Evolutionary conservation across 192 early-diverging fungal genomes (phyloP).

Genomic region (Anaeromyces robustus): DNA sequence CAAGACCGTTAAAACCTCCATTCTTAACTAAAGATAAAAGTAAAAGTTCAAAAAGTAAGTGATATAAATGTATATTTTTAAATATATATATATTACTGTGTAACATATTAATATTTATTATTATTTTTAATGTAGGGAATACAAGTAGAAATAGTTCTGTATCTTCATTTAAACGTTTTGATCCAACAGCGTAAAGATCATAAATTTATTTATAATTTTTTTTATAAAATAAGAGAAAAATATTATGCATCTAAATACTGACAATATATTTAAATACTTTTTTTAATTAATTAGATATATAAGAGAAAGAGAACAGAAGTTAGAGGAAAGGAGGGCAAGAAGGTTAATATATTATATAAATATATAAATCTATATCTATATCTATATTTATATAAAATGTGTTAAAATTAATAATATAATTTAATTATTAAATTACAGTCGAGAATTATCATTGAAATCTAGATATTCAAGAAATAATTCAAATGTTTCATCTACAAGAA

Average conservation of each 20-base stretch:
- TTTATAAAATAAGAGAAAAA: no score
- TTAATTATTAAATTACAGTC: not conserved
- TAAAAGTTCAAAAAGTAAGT: not conserved
- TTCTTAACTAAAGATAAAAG: not conserved
- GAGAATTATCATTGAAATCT: not conserved
- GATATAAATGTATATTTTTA: no score
- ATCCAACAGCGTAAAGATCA: not conserved
- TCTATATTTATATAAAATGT: no score
- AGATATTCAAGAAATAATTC: not conserved
- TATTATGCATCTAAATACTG: no score
- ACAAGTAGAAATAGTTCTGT: not conserved
- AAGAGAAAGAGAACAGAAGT: not conserved
- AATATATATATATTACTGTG: no score
- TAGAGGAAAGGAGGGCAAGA: not conserved
- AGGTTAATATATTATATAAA: not conserved
- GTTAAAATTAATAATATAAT: no score
- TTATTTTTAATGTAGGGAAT: not conserved
- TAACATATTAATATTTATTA: not conserved
- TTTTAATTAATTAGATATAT: no score
- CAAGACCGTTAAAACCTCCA: not conserved
- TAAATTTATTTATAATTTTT: no score
- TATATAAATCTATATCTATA: no score
- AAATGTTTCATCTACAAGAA: not conserved
- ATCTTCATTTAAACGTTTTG: not conserved
- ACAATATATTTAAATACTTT: no score